phyloP scores from a whole-genome alignment of 306 rosid genomes.

The Castanea crenata region DNA sequence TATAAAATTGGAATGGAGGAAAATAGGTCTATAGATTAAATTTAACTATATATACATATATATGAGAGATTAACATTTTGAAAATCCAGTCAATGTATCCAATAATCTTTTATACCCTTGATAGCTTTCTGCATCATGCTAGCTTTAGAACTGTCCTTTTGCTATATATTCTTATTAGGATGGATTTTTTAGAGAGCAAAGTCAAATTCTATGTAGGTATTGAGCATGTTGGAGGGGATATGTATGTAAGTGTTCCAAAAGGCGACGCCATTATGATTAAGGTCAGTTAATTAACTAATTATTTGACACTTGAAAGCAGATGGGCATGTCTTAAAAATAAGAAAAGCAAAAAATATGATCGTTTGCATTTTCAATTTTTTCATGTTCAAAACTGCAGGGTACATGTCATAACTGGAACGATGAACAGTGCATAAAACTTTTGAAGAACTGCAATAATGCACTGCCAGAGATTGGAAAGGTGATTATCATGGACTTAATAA shows the following conservation, averaged over 20 bases:
- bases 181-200: too few species aligned
- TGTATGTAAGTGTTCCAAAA: conserved; percentile 23
- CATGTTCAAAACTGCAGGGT: background rate
- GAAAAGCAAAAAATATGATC: too few species aligned
- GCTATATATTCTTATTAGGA: too few species aligned
- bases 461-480: conserved; percentile 29
- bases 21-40: background rate
- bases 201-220: background rate
- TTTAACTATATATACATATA: background rate
- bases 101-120: background rate
- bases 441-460: conserved; percentile 28
- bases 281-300: conserved; percentile 3
- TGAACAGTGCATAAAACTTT: conserved; percentile 18
- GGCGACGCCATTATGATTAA: conserved; percentile 35
- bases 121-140: too few species aligned
- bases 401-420: conserved; percentile 36
- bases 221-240: conserved; percentile 10
- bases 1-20: too few species aligned
- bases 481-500: conserved; percentile 30
- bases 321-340: too few species aligned
- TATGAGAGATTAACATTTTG: background rate
- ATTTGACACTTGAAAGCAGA: background rate
- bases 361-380: too few species aligned
- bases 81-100: background rate
- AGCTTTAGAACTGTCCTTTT: too few species aligned